Base-by-base conservation (phyloP, 768 basidiomycete species). In the Naganishia antarctica region DNA sequence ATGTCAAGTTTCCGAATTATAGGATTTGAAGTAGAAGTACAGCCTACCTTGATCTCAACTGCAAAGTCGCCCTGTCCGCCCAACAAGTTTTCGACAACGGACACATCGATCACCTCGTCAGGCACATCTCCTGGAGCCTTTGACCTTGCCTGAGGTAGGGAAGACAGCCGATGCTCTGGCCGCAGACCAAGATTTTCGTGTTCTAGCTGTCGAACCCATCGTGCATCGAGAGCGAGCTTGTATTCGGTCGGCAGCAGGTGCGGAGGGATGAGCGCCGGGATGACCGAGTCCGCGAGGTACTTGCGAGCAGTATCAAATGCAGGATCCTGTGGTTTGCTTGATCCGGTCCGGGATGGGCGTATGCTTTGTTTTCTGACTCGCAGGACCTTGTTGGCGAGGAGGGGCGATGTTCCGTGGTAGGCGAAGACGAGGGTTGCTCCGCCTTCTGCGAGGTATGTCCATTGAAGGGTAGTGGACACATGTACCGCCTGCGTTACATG, bases 371-470 rank as follows among this genome's bases (percentile, higher is more conserved):
- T 97, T 61, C 87, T 83, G 61, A 97, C 79, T 11, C 93, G 84
- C 26, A 98, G 81, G 0, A 89, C 87, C 43, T 80, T 89, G 11
- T 84, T 84, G 57, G 82, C 76, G 73, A 57, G 53, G 9, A 26
- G 40, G 13, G 37, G 53, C 8, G 53, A 57, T 41, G 34, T 13
- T 0, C 91, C 90, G 11, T 71, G 69, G 73, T 93, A 94, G 8
- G 88, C 85, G 76, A 92, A 90, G 16, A 97, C 90, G 69, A 91
- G 84, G 6, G 90, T 88, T 21, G 90, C 88, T 21, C 89, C 90
- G n/a, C 94, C 94, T 80, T 97, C 94, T 0, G 90, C 86, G 23
- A 91, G 79, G 73, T 97, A 98, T 67, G 74, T 78, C 92, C 93
- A 98, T 75, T 57, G 21, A 34, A 23, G n/a, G 9, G 53, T 37